These are phyloP conservation scores for Westerdykella aurantiaca DNA, from an alignment of 2,329 filamentous ascomycete genomes.

Conservation along the genomic window DNA sequence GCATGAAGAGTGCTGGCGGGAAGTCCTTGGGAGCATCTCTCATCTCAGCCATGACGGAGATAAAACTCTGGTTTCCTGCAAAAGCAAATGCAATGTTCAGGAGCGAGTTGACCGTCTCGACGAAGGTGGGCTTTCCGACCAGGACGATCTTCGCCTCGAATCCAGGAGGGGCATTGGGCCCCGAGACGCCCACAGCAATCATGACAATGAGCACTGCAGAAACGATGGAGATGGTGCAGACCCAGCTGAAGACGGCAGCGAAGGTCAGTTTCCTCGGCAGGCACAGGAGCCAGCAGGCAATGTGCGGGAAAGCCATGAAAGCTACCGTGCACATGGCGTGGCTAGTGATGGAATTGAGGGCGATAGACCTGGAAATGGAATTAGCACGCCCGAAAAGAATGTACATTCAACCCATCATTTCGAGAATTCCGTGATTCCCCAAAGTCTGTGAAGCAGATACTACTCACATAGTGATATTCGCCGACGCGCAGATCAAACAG, in stretches of 20 bases:
- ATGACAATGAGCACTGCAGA: slow-evolving; percentile 62
- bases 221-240: slow-evolving; percentile 55
- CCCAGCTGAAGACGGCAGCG: slow-evolving; percentile 54
- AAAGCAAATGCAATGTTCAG: slow-evolving; percentile 66
- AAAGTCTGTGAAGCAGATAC: background rate
- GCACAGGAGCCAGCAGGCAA: slow-evolving; percentile 56
- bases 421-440: background rate
- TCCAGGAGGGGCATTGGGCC: slow-evolving; percentile 33
- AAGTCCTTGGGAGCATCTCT: slow-evolving; percentile 53
- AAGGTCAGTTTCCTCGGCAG: slow-evolving; percentile 58
- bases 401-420: too few relatives aligned
- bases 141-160: slow-evolving; percentile 20
- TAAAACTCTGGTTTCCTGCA: slow-evolving; percentile 60
- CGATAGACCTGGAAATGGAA: slow-evolving; percentile 41
- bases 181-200: slow-evolving; percentile 55
- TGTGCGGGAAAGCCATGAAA: slow-evolving; percentile 55
- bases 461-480: slow-evolving; percentile 21
- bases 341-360: slow-evolving; percentile 58
- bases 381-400: background rate
- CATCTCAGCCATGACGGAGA: slow-evolving; percentile 61
- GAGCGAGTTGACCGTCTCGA: slow-evolving; percentile 22
- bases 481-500: slow-evolving; percentile 24
- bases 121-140: slow-evolving; percentile 23
- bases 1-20: slow-evolving; percentile 56
- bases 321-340: slow-evolving; percentile 60